Percentiles rank a stretch among this genome's conserved stretches.
Conservation (phyloP, 2,329 filamentous ascomycete species). For the Aspergillus carbonarius region DNA sequence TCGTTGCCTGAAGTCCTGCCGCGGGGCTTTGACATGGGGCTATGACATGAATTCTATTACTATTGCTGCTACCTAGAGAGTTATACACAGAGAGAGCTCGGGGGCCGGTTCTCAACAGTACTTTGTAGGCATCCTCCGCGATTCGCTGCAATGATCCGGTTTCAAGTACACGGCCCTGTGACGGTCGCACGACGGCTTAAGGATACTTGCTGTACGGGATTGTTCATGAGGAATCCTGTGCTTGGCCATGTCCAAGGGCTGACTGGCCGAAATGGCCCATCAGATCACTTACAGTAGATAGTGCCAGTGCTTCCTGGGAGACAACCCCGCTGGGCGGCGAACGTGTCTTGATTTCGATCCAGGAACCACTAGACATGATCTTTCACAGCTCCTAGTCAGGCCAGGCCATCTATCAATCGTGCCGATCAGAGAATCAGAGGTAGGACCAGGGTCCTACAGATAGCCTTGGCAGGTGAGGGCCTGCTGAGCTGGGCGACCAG, state of each 20-base stretch:
- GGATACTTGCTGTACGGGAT: no score
- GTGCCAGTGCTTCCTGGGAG: neutral
- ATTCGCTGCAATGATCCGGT: neutral
- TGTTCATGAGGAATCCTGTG: no score
- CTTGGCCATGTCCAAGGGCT: no score
- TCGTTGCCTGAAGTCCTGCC: neutral
- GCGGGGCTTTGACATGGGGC: neutral
- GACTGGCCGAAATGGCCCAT: neutral
- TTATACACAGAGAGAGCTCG: no score
- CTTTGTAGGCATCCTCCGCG: no score
- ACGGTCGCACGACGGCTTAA: neutral
- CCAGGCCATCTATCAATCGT: neutral
- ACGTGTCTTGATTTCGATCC: neutral
- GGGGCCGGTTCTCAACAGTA: no score
- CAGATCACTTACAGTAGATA: neutral
- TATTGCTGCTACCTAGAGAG: no score
- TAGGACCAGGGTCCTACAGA: neutral
- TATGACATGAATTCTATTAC: no score
- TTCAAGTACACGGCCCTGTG: neutral
- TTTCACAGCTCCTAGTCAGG: neutral
- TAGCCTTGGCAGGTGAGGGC: neutral
- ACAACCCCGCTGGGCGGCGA: conserved; percentile 3
- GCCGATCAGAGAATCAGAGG: neutral
- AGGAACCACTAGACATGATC: neutral
- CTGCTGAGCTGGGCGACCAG: neutral